Conservation (phyloP, 2,329 filamentous ascomycete species). For the Alternaria alternata region DNA sequence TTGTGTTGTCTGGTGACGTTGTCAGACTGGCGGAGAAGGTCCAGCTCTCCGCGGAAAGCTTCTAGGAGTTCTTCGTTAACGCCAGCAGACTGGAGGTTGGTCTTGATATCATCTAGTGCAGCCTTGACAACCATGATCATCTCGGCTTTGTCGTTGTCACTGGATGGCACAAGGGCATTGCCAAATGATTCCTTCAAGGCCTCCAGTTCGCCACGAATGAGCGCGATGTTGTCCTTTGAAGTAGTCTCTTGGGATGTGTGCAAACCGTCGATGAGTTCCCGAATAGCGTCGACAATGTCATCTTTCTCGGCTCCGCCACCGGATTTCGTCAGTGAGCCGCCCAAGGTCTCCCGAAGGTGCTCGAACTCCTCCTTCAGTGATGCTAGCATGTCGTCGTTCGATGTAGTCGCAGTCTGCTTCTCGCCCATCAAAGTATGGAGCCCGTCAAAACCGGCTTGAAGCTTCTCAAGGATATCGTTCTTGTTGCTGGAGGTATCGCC, state of each 20-base stretch:
- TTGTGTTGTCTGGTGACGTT: slow-evolving; percentile 52
- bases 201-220: slow-evolving; percentile 55
- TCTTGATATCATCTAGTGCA: slow-evolving; percentile 51
- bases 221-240: slow-evolving; percentile 53
- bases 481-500: slow-evolving; percentile 64
- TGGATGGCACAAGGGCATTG: slow-evolving; percentile 52
- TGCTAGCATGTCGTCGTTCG: slow-evolving; percentile 57
- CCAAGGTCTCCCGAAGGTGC: slow-evolving; percentile 65
- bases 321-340: slow-evolving; percentile 59
- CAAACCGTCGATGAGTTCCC: slow-evolving; percentile 55
- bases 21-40: slow-evolving; percentile 56
- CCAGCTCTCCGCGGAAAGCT: slow-evolving; percentile 60
- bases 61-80: slow-evolving; percentile 62
- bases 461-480: slow-evolving; percentile 68
- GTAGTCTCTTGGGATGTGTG: slow-evolving; percentile 52
- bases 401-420: slow-evolving; percentile 30
- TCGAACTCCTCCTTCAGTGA: slow-evolving; percentile 68
- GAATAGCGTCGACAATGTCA: slow-evolving; percentile 75
- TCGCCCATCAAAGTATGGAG: slow-evolving; percentile 56
- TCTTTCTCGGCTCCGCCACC: slow-evolving; percentile 62
- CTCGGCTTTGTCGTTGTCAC: slow-evolving; percentile 50
- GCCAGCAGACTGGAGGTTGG: slow-evolving; percentile 35
- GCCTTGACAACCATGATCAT: slow-evolving; percentile 51
- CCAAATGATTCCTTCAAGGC: slow-evolving; percentile 54
- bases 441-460: slow-evolving; percentile 62